Evolutionary conservation across 1,284 basidiomycete species (phyloP), one percentile per base, ranked within the genome.

Genomic region (Pyrrhoderma lamaoense): DNA sequence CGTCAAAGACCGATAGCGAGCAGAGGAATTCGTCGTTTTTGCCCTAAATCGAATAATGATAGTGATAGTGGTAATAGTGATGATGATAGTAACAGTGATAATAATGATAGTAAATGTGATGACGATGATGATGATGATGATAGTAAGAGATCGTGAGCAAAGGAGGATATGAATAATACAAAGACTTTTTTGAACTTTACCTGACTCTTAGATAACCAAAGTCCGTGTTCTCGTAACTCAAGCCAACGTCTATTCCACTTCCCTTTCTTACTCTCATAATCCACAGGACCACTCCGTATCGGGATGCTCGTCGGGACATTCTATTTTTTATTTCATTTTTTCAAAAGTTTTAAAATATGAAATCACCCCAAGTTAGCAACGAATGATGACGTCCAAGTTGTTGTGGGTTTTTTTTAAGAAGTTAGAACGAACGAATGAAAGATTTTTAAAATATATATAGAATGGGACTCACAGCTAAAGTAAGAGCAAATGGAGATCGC

Each of bases 211-310:
- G 87, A 84, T 31, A 93, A 63, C 75, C 83, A 94, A 45, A 95
- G 65, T 52, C 81, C 79, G 56, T 93, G 89, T 61, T 93, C 89
- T 39, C 85, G 77, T 23, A 94, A 76, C 61, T 86, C 81, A 60
- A 95, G 72, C 79, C 83, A 93, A 23, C 90, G 79, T 67, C 93
- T 95, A 54, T 73, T 82, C 93, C 93, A 96, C 67, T 94, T 94
- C 37, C 91, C 91, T 54, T 84, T 80, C 68, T 92, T 93, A 49
- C 73, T 74, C 70, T 94, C 89, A 74, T 83, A 85, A 65, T 93
- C 87, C 14, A 94, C 79, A 64, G 82, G 92, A 3, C 83, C 82
- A 40, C 80, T 75, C 61, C 77, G 72, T 19, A 71, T 76, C 3
- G 90, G 90, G 2, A 87, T 81, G 57, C 75, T 80, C 1, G 76